Percentiles rank a stretch among this genome's conserved stretches.
Evolutionary conservation across 768 basidiomycete genomes (phyloP).

Genomic region (Rhizopogon vulgaris): DNA sequence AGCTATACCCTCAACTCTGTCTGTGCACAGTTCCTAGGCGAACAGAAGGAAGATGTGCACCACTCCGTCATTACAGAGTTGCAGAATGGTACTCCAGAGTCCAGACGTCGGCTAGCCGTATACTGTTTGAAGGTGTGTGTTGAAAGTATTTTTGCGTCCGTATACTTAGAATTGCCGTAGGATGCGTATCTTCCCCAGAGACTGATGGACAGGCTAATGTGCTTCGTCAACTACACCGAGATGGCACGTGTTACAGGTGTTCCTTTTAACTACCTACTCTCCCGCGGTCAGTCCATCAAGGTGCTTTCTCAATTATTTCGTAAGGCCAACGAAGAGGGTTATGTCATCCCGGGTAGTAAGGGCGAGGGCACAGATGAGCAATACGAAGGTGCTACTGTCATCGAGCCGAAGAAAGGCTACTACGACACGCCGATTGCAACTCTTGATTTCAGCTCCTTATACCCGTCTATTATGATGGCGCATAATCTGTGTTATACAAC

Average conservation of each 20-base stretch:
- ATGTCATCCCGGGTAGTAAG: slow-evolving; percentile 81
- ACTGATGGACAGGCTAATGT: slow-evolving; percentile 96
- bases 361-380: slow-evolving; percentile 92
- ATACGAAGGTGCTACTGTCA: slow-evolving; percentile 98
- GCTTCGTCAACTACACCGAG: slow-evolving; percentile 96
- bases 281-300: slow-evolving; percentile 97
- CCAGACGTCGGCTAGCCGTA: slow-evolving; percentile 85
- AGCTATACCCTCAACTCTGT: slow-evolving; percentile 98
- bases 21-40: slow-evolving; percentile 94
- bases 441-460: slow-evolving; percentile 96
- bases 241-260: slow-evolving; percentile 99
- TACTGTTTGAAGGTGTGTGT: slow-evolving; percentile 87
- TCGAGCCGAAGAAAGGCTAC: slow-evolving; percentile 93
- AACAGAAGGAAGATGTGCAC: slow-evolving; percentile 99
- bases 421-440: slow-evolving; percentile 97
- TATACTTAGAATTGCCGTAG: slow-evolving; percentile 31
- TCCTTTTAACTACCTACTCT: slow-evolving; percentile 92
- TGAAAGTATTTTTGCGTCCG: background rate
- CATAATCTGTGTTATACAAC: slow-evolving; percentile 99
- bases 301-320: slow-evolving; percentile 94
- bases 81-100: slow-evolving; percentile 95
- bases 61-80: slow-evolving; percentile 97
- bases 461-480: slow-evolving; percentile 99
- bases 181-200: slow-evolving; percentile 98
- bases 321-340: slow-evolving; percentile 86